Evolutionary conservation across 352 stramenopile species (phyloP), one percentile per base, ranked within the genome.

Genomic region (Phytophthora capsici): DNA sequence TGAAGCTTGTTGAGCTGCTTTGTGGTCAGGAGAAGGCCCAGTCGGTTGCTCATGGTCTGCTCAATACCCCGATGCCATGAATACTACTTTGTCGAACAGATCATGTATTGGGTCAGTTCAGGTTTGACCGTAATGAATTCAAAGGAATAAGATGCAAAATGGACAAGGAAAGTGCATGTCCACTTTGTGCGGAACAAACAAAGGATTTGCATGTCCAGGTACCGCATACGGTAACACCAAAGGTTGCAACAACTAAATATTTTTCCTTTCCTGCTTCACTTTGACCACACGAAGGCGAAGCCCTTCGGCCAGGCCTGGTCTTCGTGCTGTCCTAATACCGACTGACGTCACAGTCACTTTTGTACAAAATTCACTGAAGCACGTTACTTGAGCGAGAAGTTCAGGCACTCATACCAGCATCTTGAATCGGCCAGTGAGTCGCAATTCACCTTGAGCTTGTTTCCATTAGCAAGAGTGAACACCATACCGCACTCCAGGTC

Each of bases 321-420:
- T 67, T 23, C 45, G 37, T 37, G 45, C 14, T 36, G 50, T 55
- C 46, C 52, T 41, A 41, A n/a, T 41, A 41, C 54, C 36, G 41
- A 47, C 50, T 59, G 36, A 73, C 49, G 51, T 22, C 19, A 68
- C 63, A 54, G 57, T 43, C 62, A 75, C 51, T 67, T 68, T 71
- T 72, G 66, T 69, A 75, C 70, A 78, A 63, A 66, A 75, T 44
- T 58, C 45, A 63, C 25, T 57, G 14, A 7, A 38, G 28, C 38
- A 52, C 32, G 43, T 17, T 73, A 66, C 69, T 73, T 73, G 44
- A 78, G 48, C 36, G 69, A 78, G 37, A 68, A 78, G 37, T 78
- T 86, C 34, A 94, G 61, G 57, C 85, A 89, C 48, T 94, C 84
- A 45, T 89, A 93, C 86, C 86, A 94, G 25, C 69, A 76, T 57